Evolutionary conservation across 202 grass and related monocot species (phyloP), one percentile per base, ranked within the genome.

Genomic region (Carex arenaria): DNA sequence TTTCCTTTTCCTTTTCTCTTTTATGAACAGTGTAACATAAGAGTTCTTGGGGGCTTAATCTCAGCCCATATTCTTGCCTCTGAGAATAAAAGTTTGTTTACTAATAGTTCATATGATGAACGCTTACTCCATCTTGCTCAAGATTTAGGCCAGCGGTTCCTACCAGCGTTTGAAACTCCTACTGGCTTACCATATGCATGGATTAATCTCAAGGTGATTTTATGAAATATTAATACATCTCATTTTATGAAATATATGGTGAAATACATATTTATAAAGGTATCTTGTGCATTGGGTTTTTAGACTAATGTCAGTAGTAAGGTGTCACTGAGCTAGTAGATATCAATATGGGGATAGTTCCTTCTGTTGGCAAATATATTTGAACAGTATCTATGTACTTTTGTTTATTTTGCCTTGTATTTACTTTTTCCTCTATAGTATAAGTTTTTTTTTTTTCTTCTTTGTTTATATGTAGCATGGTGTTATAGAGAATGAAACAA

Each of bases 41-140:
- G 95, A 93, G 85, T 98, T 87, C 95, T 93, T 72, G 95, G 95
- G 23, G 95, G 95, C 38, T 91, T 98, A 85, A 87, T 98, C 87
- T 98, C 95, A 90, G 93, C 93, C 81, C 95, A 98, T 92, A 83
- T 98, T 93, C 87, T 98, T 86, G 95, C 95, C 82, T 88, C 89
- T 85, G 93, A 90, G 74, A 86, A 90, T 89, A 92, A 32, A 78
- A 90, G 63, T 82, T 87, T 87, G 83, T 85, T 89, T 49, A 84
- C 55, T 74, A 66, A 90, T 88, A 91, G 86, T 87, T 76, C 83
- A n/a, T 95, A 98, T 86, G 84, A 93, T 56, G 87, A 95, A 82
- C 93, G 91, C 55, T 92, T 98, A 80, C 89, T 98, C 53, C 83
- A 82, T 80, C 89, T 98, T 87, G 95, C 95, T 68, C 85, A 90